Evolutionary conservation across 2,329 filamentous ascomycete species (phyloP), one percentile per base, ranked within the genome.

Genomic region (Colletotrichum shisoi): DNA sequence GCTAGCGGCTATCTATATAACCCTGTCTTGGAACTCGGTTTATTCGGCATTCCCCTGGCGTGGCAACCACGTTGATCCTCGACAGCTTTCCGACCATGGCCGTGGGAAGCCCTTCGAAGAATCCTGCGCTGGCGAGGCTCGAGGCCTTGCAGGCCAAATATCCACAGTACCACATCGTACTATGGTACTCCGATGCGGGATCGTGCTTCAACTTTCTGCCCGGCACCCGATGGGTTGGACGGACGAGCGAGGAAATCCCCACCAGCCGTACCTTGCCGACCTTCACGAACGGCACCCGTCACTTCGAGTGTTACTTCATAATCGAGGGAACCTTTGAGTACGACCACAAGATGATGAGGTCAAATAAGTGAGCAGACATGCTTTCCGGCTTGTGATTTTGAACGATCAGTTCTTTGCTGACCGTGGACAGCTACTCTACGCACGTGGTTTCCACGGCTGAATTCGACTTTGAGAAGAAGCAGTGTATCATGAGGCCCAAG

Each of bases 251-350:
- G n/a, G 8, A 3, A 8, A 58, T 5, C 2, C 34, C 37, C 37
- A 8, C 9, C 6, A 8, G 37, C 34, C 21, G 15, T 8, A 11
- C 24, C 13, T 39, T 24, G 13, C 15, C 24, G n/a, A 15, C 13
- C 4, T 34, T 46, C 15, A 8, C 11, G 17, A 31, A 42, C 12
- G 53, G 2, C 21, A 34, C 54, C 4, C 27, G 34, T 37, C 44
- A 27, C n/a, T 58, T 27, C 31, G 44, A 58, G 3, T 58, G 45
- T 44, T 46, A 37, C 15, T 2, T 58, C 13, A 11, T 58, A 12
- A 17, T 58, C 12, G 56, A 58, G 8, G 56, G 56, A n/a, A 19
- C n/a, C 5, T 58, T 49, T n/a, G n/a, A n/a, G 27, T 58, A 58
- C n/a, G 21, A 48, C 2, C 44, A 58, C 7, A 21, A 39, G 17